Base-by-base conservation (phyloP, 108 stramenopile genomes). In the Cyclotella atomus region DNA sequence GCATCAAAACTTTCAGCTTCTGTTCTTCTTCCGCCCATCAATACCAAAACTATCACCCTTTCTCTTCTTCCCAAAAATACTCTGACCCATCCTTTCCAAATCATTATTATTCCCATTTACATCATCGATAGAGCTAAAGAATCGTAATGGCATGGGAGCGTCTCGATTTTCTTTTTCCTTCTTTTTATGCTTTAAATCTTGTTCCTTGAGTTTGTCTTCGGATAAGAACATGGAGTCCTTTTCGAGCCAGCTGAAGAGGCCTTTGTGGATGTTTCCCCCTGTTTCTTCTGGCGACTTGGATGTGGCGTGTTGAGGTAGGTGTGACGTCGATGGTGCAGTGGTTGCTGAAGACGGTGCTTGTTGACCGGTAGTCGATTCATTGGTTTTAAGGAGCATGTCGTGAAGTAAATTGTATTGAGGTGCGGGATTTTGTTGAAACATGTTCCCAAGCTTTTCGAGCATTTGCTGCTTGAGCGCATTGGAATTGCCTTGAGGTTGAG, bases 171-270 rank as follows among this genome's bases (percentile, higher is more conserved):
- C 36, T n/a, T 66, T 23, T 36, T 77, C 61, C 27, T 32, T 27
- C 38, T 64, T 68, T 16, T 38, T 57, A 28, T 68, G 24, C 44
- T 53, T 36, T 2, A 20, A 59, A 54, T 77, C 47, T 54, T 77
- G 76, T 29, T 70, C 76, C 33, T 77, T 45, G n/a, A 77, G 25
- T 54, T 77, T 49, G 19, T 64, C 69, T 30, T 77, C 76, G 21
- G 68, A 55, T 27, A 70, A 54, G 33, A 77, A 77, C 69, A 77
- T 77, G 29, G 57, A 44, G 21, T 77, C 76, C 38, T 77, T 55
- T 47, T 65, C 30, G 21, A 77, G 62, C 76, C 76, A 77, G 16
- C 62, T 56, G 63, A 77, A 77, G 55, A 77, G 68, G 7, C 76
- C 76, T 35, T 53, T n/a, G 55, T 77, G 62, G 0, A 70, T 77